These are phyloP conservation scores for Sporothrix schenckii DNA, from an alignment of 2,329 filamentous ascomycete genomes.

Conservation along the genomic window DNA sequence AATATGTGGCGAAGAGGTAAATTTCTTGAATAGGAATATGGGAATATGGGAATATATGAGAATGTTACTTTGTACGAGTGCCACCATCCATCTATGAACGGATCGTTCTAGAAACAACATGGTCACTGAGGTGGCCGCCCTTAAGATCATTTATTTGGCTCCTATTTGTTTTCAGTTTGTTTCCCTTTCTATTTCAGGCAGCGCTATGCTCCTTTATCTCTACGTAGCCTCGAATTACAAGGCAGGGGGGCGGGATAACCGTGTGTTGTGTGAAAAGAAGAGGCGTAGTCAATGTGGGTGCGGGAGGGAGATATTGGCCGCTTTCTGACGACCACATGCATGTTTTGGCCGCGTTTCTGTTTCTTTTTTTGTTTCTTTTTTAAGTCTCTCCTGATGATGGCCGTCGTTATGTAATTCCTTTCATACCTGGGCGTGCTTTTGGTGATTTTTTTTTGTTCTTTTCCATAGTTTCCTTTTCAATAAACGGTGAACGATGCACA, in stretches of 20 bases:
- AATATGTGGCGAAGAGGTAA: background rate
- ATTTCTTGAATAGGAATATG: background rate
- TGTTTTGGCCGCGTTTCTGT: slow-evolving; percentile 14
- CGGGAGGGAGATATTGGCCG: background rate
- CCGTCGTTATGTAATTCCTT: background rate
- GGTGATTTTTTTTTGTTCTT: background rate
- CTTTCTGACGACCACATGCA: background rate
- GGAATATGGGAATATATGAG: too few relatives aligned
- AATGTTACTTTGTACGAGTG: too few relatives aligned
- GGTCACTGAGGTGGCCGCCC: background rate
- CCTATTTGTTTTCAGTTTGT: background rate
- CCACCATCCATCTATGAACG: background rate
- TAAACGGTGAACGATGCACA: background rate
- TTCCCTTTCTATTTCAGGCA: too few relatives aligned
- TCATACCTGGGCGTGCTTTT: background rate
- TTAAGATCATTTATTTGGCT: background rate
- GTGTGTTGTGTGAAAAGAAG: slow-evolving; percentile 10
- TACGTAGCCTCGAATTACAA: background rate
- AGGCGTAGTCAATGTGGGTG: background rate
- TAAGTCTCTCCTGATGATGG: background rate
- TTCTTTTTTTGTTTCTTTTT: background rate
- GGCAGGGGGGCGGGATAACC: background rate
- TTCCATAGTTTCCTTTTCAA: background rate
- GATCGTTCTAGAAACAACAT: slow-evolving; percentile 18
- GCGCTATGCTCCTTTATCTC: background rate